Evolutionary conservation across 78 protist genomes (phyloP).

Genomic region (Capsaspora owczarzaki): DNA sequence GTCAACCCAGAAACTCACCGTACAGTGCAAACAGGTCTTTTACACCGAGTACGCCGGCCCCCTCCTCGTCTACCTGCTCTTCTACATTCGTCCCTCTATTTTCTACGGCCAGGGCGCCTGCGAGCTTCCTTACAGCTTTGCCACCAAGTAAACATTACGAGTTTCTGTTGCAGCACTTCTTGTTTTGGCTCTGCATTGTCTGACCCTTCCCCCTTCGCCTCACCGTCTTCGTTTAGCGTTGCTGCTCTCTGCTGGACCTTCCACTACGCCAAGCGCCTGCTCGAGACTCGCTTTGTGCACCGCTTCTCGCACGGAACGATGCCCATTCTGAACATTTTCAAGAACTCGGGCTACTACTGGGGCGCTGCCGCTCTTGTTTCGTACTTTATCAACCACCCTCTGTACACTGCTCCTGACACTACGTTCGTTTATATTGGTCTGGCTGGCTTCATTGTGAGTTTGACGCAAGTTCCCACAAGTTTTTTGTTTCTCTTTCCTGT

Average conservation of each 20-base stretch:
- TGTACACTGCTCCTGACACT: slow-evolving; percentile 39
- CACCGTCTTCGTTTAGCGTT: too few species aligned
- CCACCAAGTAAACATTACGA: too few species aligned
- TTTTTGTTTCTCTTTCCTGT: background rate
- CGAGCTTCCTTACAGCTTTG: slow-evolving; percentile 8
- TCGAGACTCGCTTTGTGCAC: slow-evolving; percentile 77
- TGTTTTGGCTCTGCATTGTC: too few species aligned
- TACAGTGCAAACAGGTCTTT: slow-evolving; percentile 33
- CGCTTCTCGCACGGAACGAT: slow-evolving; percentile 64
- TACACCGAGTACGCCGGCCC: slow-evolving; percentile 72
- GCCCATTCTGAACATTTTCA: slow-evolving; percentile 70
- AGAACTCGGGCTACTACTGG: slow-evolving; percentile 73
- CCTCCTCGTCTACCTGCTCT: slow-evolving; percentile 42
- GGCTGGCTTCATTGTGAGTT: background rate
- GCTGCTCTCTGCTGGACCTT: slow-evolving; percentile 49
- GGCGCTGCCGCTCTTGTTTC: slow-evolving; percentile 47
- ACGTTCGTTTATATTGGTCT: slow-evolving; percentile 18
- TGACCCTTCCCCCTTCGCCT: too few species aligned
- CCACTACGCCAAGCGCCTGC: slow-evolving; percentile 64
- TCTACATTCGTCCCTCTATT: slow-evolving; percentile 26
- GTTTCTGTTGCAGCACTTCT: too few species aligned
- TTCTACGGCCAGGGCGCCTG: background rate
- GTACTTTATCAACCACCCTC: slow-evolving; percentile 54
- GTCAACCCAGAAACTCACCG: too few species aligned
- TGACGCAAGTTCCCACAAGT: too few species aligned